These are phyloP conservation scores for Pseudonitzschia pungens DNA, from an alignment of 108 stramenopile genomes.

Conservation along the genomic window DNA sequence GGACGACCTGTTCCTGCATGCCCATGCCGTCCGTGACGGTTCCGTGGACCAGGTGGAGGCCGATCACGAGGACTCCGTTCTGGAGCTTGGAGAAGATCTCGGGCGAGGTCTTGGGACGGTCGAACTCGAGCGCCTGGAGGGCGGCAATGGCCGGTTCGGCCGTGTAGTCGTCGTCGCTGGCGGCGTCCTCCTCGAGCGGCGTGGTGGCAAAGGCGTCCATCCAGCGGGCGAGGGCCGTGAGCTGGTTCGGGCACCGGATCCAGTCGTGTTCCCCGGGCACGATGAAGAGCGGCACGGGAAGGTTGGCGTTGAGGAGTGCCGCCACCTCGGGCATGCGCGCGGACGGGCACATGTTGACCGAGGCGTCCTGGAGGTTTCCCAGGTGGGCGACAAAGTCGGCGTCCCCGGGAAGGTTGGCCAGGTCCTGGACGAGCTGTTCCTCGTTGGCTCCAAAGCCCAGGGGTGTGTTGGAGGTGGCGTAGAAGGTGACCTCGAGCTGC, in stretches of 20 bases:
- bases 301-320: constrained; percentile 38
- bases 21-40: constrained; percentile 25
- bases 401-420: constrained; percentile 53
- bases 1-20: constrained; percentile 37
- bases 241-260: constrained; percentile 59
- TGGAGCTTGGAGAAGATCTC: constrained; percentile 69
- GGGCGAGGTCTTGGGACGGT: constrained; percentile 29
- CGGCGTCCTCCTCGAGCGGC: background rate
- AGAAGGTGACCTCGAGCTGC: constrained; percentile 52
- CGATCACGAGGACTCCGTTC: constrained; percentile 70
- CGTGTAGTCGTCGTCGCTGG: constrained; percentile 29
- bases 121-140: constrained; percentile 39
- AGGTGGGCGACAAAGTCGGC: constrained; percentile 78
- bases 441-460: constrained; percentile 42
- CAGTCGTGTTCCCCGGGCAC: constrained; percentile 79
- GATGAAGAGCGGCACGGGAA: constrained; percentile 61
- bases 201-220: constrained; percentile 33
- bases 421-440: constrained; percentile 41
- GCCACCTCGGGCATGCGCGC: constrained; percentile 49
- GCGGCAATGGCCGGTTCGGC: constrained; percentile 43
- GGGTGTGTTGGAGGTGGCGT: constrained; percentile 74
- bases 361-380: constrained; percentile 68
- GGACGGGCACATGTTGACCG: constrained; percentile 47
- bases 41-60: constrained; percentile 71
- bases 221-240: constrained; percentile 52